phyloP scores from a whole-genome alignment of 495 filamentous ascomycete genomes.

The Hypomontagnella monticulosa region DNA sequence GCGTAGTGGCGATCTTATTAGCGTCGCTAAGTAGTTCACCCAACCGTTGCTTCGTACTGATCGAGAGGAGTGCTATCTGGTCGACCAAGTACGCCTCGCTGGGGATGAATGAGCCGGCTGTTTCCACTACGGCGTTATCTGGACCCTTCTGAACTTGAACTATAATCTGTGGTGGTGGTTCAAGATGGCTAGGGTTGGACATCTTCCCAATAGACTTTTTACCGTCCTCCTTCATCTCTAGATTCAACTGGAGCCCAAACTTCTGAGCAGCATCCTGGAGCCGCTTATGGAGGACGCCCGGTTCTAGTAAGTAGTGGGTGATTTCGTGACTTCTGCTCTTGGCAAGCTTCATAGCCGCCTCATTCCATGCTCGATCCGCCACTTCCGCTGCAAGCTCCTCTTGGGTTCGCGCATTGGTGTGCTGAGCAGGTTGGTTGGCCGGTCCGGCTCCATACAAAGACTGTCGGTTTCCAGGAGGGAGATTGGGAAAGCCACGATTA shows the following conservation, averaged over 20 bases:
- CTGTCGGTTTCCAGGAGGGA: slow-evolving; percentile 55
- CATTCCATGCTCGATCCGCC: slow-evolving; percentile 58
- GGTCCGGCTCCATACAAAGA: slow-evolving; percentile 69
- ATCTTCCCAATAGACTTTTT: slow-evolving; percentile 55
- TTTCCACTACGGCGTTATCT: slow-evolving; percentile 64
- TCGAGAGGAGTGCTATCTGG: slow-evolving; percentile 76
- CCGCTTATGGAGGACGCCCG: slow-evolving; percentile 55
- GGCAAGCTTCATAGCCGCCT: slow-evolving; percentile 55
- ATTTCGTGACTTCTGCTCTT: slow-evolving; percentile 58
- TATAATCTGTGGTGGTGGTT: slow-evolving; percentile 55
- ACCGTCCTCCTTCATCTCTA: slow-evolving; percentile 53
- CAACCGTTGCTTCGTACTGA: slow-evolving; percentile 77
- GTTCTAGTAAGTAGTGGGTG: slow-evolving; percentile 51
- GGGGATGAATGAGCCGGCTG: slow-evolving; percentile 71
- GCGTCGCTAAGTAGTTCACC: slow-evolving; percentile 76
- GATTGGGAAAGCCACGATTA: slow-evolving; percentile 57
- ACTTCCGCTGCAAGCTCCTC: slow-evolving; percentile 61
- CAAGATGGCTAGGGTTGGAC: slow-evolving; percentile 52
- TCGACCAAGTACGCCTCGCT: slow-evolving; percentile 74
- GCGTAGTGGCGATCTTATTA: slow-evolving; percentile 67
- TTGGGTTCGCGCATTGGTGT: slow-evolving; percentile 57
- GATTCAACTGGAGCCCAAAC: slow-evolving; percentile 63
- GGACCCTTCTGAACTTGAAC: slow-evolving; percentile 49
- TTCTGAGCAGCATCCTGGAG: slow-evolving; percentile 71
- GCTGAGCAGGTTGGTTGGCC: slow-evolving; percentile 63